Evolutionary conservation across 2,329 filamentous ascomycete species (phyloP).

Genomic region (Claviceps spartinae): DNA sequence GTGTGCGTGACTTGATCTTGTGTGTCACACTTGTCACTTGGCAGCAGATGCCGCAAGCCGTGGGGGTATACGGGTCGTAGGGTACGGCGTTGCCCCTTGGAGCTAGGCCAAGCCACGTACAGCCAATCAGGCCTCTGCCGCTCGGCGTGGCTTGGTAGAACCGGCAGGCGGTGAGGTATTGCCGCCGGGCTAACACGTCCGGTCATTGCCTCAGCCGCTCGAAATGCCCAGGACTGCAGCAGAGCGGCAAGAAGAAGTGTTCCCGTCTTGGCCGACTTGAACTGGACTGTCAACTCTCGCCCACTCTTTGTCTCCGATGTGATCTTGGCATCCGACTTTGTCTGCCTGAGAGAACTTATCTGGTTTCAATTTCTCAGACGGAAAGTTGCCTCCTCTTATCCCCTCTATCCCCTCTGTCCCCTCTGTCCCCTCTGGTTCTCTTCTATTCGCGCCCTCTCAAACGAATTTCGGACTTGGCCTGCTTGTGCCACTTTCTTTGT

Average conservation of each 20-base stretch:
- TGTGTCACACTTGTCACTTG: neutral
- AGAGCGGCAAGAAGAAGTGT: conserved; percentile 1
- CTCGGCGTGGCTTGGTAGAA: conserved; percentile 4
- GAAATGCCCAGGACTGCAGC: neutral
- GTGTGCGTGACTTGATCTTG: neutral
- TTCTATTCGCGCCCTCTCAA: neutral
- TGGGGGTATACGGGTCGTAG: too few relatives aligned
- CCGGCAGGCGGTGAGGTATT: conserved; percentile 10
- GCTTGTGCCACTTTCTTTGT: neutral
- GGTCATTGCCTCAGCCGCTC: neutral
- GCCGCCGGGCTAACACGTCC: conserved; percentile 9
- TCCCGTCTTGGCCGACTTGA: neutral
- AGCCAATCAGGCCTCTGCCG: conserved; percentile 6
- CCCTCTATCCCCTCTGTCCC: neutral
- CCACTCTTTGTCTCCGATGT: neutral
- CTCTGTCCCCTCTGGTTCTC: neutral
- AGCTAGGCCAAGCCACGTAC: neutral
- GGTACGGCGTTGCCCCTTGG: neutral
- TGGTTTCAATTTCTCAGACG: too few relatives aligned
- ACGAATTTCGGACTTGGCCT: neutral
- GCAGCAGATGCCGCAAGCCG: too few relatives aligned
- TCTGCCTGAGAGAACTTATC: neutral
- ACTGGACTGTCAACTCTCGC: neutral
- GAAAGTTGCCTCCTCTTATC: neutral
- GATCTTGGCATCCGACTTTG: neutral